Base-by-base conservation (phyloP, 2,329 filamentous ascomycete species). In the Pseudocercospora pini-densiflorae region DNA sequence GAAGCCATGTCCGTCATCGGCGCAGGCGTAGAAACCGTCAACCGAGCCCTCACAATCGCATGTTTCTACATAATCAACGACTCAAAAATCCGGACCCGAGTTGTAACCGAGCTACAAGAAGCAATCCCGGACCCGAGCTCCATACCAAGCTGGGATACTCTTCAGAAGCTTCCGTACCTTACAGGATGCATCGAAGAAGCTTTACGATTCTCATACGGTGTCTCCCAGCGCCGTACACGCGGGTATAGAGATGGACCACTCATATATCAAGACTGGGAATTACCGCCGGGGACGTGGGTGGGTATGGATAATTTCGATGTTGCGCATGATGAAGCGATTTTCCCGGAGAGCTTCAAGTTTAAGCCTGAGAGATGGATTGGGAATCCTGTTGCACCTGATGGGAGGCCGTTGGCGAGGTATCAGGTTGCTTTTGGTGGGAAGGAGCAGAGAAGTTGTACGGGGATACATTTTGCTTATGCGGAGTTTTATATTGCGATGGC, bases 1-100 rank as follows among this genome's bases (percentile, higher is more conserved):
- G 83, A 84, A 73, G 78, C 77, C 0, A 77, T 80, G 66, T 77
- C 79, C 0, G 73, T 85, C 62, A 75, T 84, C 65, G 82, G 83
- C 66, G 83, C 78, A 3, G 83, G 82, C 16, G 76, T 77, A 16
- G 81, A 84, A 65, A 85, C 82, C 0, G 78, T 79, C 8, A 81
- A 78, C 0, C 79, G 79, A 45, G 75, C 81, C 2, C 68, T 83
- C 9, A 79, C 79, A 71, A 68, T 81, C 8, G 81, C 80, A 0
- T 76, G 76, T 5, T 83, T 79, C 67, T 74, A 83, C 59, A 61
- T 84, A 36, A 72, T 83, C 10, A 73, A 78, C 31, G 66, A 78
- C 2, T 76, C 78, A 0, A 70, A 73, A 0, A 67, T 78, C 19
- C 67, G 78, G 24, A 60, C 74, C 5, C 78, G 72, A 49, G 69